phyloP scores from a whole-genome alignment of 2,329 filamentous ascomycete genomes.

The Verticillium dahliae region DNA sequence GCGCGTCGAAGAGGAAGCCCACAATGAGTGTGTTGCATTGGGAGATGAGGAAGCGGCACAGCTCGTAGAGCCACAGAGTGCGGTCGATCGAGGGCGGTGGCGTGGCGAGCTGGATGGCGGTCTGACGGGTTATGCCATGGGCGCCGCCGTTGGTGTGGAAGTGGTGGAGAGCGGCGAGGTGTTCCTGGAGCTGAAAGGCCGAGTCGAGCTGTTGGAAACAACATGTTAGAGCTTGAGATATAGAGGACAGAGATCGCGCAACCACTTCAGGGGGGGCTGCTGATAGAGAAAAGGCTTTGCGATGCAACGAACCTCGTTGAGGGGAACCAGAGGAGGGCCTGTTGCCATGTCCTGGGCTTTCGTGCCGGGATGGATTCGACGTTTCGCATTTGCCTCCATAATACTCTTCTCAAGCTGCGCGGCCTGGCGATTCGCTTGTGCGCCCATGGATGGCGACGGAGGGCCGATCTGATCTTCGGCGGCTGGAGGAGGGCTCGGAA shows the following conservation, averaged over 20 bases:
- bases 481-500: slow-evolving; percentile 90
- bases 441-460: slow-evolving; percentile 62
- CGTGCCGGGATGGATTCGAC: slow-evolving; percentile 87
- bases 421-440: slow-evolving; percentile 45
- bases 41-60: slow-evolving; percentile 90
- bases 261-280: not conserved
- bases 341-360: slow-evolving; percentile 89
- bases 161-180: slow-evolving; percentile 87
- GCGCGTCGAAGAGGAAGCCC: slow-evolving; percentile 84
- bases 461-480: slow-evolving; percentile 89
- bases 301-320: slow-evolving; percentile 62
- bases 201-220: slow-evolving; percentile 69
- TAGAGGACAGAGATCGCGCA: not conserved
- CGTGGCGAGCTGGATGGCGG: slow-evolving; percentile 69
- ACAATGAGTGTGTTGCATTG: slow-evolving; percentile 91
- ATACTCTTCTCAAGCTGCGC: slow-evolving; percentile 57
- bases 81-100: slow-evolving; percentile 78
- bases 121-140: slow-evolving; percentile 66
- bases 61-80: slow-evolving; percentile 94
- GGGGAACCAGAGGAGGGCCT: slow-evolving; percentile 79
- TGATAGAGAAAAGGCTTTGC: not conserved
- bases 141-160: slow-evolving; percentile 64
- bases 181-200: slow-evolving; percentile 94
- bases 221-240: not conserved
- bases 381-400: slow-evolving; percentile 67